Base-by-base conservation (phyloP, 164 flowering plant genomes). In the Paratinospora sagittata region DNA sequence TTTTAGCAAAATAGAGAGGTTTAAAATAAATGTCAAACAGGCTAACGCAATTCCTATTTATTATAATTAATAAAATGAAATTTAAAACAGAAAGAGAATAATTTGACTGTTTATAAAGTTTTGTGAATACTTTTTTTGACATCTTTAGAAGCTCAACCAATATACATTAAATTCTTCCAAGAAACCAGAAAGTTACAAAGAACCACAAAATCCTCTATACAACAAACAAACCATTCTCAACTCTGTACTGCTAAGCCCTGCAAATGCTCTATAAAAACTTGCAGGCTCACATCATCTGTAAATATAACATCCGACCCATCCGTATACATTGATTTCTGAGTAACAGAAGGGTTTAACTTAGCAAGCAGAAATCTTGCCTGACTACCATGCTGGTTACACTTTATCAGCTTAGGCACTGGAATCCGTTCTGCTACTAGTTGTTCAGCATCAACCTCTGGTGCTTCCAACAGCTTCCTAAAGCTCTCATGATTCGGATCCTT, bases 291-390 rank as follows among this genome's bases (percentile, higher is more conserved):
- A 78, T 95, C 98, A 80, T 95, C 98, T 19, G 97, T 90, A 43
- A 92, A 83, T 76, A 92, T 83, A 37, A 90, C 39, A 37, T 95
- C 98, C 2, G 86, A 79, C 0, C 90, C 89, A 8, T 79, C 83
- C 3, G 79, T 70, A 76, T 83, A 75, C 0, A 72, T 74, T 3
- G 94, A 84, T 14, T 86, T 83, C 72, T 92, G 97, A 26, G 97
- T 90, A 65, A 86, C 83, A 65, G 97, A 95, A 3, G 99, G 99
- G 69, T 92, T 95, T 80, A 95, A 65, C 77, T 90, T 95, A 34
- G 99, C 99, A 37, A 95, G 92, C 70, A 92, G 85, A 81, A 92
- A 90, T 75, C 98, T 84, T 5, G 98, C 95, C 82, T 92, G 95
- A 72, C 96, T 89, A 78, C 97, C 65, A 73, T 95, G 89, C 70